phyloP scores from a whole-genome alignment of 2,329 filamentous ascomycete genomes.

The Penicillium italicum region DNA sequence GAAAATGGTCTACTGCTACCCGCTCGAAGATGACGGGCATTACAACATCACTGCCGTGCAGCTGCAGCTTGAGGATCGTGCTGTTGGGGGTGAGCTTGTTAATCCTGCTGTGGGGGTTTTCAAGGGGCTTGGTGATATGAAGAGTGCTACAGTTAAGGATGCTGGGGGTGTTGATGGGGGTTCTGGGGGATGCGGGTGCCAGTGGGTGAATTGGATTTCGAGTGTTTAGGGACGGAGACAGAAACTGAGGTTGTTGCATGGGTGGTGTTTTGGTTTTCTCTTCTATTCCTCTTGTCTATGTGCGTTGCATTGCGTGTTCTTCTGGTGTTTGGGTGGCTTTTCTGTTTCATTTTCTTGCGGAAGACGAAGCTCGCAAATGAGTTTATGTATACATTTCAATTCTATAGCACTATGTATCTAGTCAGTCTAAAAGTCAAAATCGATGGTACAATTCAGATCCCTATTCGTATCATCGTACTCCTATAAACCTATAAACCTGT shows the following conservation, averaged over 20 bases:
- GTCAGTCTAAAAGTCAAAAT: neutral
- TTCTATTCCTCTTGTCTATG: neutral
- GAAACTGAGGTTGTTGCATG: neutral
- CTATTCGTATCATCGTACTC: no score
- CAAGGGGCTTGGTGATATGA: slow-evolving; percentile 17
- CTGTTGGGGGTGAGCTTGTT: slow-evolving; percentile 49
- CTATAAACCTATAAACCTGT: neutral
- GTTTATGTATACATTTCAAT: neutral
- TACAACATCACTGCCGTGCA: slow-evolving; percentile 46
- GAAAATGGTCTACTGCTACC: slow-evolving; percentile 61
- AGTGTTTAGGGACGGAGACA: neutral
- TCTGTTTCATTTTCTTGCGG: neutral
- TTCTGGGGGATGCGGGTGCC: slow-evolving; percentile 57
- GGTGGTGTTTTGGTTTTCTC: neutral
- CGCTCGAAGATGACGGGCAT: slow-evolving; percentile 48
- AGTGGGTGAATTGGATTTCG: slow-evolving; percentile 54
- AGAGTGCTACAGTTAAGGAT: slow-evolving; percentile 12
- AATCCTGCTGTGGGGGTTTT: slow-evolving; percentile 50
- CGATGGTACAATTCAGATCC: neutral
- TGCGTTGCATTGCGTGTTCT: neutral
- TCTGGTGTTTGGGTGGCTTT: neutral
- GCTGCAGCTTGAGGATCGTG: slow-evolving; percentile 53
- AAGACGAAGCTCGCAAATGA: neutral
- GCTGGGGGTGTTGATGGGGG: slow-evolving; percentile 56
- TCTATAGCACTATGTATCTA: neutral